Base-by-base conservation (phyloP, 2,329 filamentous ascomycete species). In the Penicillium concentricum region DNA sequence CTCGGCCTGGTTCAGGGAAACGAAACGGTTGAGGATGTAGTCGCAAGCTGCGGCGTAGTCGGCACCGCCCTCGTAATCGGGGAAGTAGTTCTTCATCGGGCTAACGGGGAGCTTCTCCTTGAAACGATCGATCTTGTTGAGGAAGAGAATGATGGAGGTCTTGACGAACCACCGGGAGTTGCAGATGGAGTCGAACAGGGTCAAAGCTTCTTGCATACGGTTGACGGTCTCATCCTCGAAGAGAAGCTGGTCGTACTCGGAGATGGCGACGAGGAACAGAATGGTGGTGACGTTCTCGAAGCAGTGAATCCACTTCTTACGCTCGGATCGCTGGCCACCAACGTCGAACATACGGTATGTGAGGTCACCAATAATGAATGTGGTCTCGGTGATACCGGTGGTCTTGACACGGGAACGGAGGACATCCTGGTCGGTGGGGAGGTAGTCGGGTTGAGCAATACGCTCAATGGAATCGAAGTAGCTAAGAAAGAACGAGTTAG, bases 301-400 rank as follows among this genome's bases (percentile, higher is more conserved):
- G 81, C 92, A 96, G 81, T 97, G 92, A 68, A 97, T 97, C 92
- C 92, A 97, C 86, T 97, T 97, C 89, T 97, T 97, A 74, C 92
- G 88, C 79, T 97, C 92, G 7, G 91, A 96, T 74, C 92, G 86
- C 78, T 96, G 92, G 64, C 92, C 93, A 83, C 92, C 92, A 44
- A 97, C 92, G 71, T 97, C 92, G 78, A 96, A 96, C 92, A 97
- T 96, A 66, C 92, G 87, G 81, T 96, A 97, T 56, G 92, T 96
- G 63, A 97, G 82, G 70, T 96, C 90, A 65, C 91, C 92, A 65
- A 96, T 96, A 74, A 94, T 94, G 79, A 97, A 96, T 32, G 90
- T 94, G 22, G 92, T 97, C 79, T 96, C 92, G 32, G 92, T 96
- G 73, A 97, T 96, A 87, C 92, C 92, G 24, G 92, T 96, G 3